Evolutionary conservation across 1,284 basidiomycete species (phyloP).

Genomic region (Ustilago xerochloae): DNA sequence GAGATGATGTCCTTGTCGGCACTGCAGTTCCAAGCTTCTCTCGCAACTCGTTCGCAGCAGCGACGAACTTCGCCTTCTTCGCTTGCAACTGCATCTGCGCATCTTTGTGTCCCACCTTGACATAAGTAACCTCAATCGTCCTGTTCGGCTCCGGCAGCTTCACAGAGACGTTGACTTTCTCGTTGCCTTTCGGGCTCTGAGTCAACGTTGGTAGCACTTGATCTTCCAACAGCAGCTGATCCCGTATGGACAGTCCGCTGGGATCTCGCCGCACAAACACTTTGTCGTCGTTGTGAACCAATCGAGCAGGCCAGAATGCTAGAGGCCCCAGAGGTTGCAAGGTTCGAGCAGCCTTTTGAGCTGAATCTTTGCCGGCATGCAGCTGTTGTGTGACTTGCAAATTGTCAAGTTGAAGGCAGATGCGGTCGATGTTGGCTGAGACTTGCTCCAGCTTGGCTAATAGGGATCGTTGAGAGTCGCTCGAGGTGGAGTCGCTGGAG

Average conservation of each 20-base stretch:
- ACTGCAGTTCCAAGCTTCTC: background rate
- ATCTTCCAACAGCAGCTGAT: conserved; percentile 25
- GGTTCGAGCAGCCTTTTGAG: conserved; percentile 2
- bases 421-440: conserved; percentile 13
- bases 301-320: conserved; percentile 38
- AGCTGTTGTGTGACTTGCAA: conserved; percentile 22
- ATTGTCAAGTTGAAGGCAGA: conserved; percentile 44
- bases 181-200: background rate
- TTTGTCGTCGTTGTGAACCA: background rate
- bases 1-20: too few species aligned
- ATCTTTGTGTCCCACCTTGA: conserved; percentile 1
- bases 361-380: background rate
- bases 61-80: conserved; percentile 6
- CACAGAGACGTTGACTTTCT: conserved; percentile 1
- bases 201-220: conserved; percentile 19
- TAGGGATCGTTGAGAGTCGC: background rate
- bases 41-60: conserved; percentile 3
- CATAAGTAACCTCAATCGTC: conserved; percentile 27
- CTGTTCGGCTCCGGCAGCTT: conserved; percentile 17
- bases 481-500: background rate
- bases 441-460: conserved; percentile 22
- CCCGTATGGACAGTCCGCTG: conserved; percentile 10
- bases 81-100: conserved; percentile 32
- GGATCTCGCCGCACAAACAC: conserved; percentile 24
- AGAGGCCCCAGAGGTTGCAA: conserved; percentile 38